phyloP scores from a whole-genome alignment of 352 stramenopile genomes.

The Pythium vanterpoolii region DNA sequence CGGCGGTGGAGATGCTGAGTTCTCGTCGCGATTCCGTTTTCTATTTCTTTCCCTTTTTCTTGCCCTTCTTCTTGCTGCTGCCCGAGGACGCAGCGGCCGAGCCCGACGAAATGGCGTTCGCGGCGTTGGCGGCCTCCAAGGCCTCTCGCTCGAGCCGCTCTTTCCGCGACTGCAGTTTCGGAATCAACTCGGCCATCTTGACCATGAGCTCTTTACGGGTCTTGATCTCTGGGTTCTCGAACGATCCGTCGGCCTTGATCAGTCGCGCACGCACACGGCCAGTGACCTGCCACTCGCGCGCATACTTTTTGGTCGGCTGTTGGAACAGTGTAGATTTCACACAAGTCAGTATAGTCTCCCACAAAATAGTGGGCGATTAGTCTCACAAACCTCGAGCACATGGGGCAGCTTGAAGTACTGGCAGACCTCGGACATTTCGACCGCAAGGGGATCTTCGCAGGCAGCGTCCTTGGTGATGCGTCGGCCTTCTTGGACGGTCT shows the following conservation, averaged over 20 bases:
- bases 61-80: constrained; percentile 81
- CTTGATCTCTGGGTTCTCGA: constrained; percentile 65
- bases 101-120: constrained; percentile 16
- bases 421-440: constrained; percentile 86
- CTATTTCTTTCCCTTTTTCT: constrained; percentile 86
- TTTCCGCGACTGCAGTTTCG: constrained; percentile 81
- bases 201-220: constrained; percentile 76
- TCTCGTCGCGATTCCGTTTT: not conserved
- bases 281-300: constrained; percentile 66
- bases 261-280: constrained; percentile 78
- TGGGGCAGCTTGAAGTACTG: constrained; percentile 78
- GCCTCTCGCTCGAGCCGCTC: constrained; percentile 69
- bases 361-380: not conserved
- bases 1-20: too few species aligned
- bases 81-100: constrained; percentile 28
- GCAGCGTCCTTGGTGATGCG: constrained; percentile 61
- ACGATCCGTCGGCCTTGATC: constrained; percentile 50
- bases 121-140: constrained; percentile 38
- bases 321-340: not conserved
- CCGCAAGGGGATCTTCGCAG: constrained; percentile 65
- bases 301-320: constrained; percentile 76
- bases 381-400: constrained; percentile 55
- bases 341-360: constrained; percentile 3
- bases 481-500: constrained; percentile 79
- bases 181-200: constrained; percentile 86